Percentiles rank a stretch among this genome's conserved stretches.
Evolutionary conservation across 2,329 filamentous ascomycete species (phyloP).

Genomic region (Neofusicoccum sp.): DNA sequence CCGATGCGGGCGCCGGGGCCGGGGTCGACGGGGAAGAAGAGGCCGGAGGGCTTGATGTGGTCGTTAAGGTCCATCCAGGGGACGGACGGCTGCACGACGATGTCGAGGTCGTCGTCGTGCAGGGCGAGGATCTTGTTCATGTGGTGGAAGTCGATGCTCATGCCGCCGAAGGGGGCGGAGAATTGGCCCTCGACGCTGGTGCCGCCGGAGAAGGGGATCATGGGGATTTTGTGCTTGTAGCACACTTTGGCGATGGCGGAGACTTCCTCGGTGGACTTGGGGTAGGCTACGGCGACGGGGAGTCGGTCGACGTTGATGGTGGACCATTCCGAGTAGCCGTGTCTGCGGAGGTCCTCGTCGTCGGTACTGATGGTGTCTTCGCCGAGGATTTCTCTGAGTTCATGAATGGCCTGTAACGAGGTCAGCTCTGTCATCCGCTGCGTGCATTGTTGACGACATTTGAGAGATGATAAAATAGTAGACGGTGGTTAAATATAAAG

Average conservation of each 20-base stretch:
- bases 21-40: conserved; percentile 91
- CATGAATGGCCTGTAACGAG: conserved; percentile 52
- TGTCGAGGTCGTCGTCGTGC: conserved; percentile 85
- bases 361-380: conserved; percentile 63
- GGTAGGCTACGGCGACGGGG: conserved; percentile 65
- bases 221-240: conserved; percentile 73
- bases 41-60: conserved; percentile 66
- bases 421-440: too few species aligned
- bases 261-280: conserved; percentile 64
- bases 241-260: conserved; percentile 67
- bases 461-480: conserved; percentile 17
- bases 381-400: conserved; percentile 54
- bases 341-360: conserved; percentile 61
- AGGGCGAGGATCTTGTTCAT: conserved; percentile 82
- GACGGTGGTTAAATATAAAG: neutral
- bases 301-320: conserved; percentile 63
- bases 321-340: conserved; percentile 71
- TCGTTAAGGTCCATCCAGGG: conserved; percentile 91
- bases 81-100: conserved; percentile 86
- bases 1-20: conserved; percentile 73
- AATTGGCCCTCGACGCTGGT: conserved; percentile 89
- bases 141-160: conserved; percentile 83
- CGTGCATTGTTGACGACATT: too few species aligned
- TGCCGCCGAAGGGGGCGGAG: conserved; percentile 78
- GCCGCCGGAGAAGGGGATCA: conserved; percentile 82